Evolutionary conservation across 257 asterid species (phyloP).

Genomic region (Knoxia roxburghii): DNA sequence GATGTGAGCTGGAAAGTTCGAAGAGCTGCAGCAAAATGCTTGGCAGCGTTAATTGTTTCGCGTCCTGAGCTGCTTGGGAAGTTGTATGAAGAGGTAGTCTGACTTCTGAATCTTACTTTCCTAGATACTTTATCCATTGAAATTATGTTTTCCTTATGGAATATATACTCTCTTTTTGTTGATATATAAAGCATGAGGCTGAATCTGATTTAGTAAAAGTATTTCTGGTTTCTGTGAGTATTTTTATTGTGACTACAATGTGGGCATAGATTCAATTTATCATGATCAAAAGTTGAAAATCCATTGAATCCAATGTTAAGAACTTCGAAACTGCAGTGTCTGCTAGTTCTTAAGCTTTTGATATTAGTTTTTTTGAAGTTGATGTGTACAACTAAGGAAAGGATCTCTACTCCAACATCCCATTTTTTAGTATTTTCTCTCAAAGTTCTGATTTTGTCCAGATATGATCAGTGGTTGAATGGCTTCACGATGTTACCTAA

Average conservation of each 20-base stretch:
- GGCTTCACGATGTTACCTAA: background rate
- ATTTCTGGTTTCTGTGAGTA: background rate
- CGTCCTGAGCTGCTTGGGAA: conserved; percentile 96
- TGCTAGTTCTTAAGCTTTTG: background rate
- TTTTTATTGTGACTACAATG: background rate
- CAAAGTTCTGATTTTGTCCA: background rate
- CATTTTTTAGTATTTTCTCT: no score
- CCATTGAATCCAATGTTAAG: background rate
- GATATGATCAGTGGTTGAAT: background rate
- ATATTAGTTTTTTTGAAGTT: background rate
- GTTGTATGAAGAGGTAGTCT: conserved; percentile 77
- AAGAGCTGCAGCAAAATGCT: conserved; percentile 97
- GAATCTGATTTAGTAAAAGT: background rate
- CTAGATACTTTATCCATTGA: background rate
- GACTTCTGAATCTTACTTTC: background rate
- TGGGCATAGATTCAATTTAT: background rate
- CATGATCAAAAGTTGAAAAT: background rate
- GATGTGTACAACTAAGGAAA: background rate
- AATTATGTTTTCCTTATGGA: background rate
- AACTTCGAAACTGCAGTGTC: background rate
- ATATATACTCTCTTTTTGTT: background rate
- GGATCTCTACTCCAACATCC: background rate
- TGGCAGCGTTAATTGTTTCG: conserved; percentile 85
- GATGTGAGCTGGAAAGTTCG: conserved; percentile 99
- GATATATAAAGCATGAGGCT: background rate